These are phyloP conservation scores for Aspergillus coremiiformis DNA, from an alignment of 495 filamentous ascomycete genomes.

Conservation along the genomic window DNA sequence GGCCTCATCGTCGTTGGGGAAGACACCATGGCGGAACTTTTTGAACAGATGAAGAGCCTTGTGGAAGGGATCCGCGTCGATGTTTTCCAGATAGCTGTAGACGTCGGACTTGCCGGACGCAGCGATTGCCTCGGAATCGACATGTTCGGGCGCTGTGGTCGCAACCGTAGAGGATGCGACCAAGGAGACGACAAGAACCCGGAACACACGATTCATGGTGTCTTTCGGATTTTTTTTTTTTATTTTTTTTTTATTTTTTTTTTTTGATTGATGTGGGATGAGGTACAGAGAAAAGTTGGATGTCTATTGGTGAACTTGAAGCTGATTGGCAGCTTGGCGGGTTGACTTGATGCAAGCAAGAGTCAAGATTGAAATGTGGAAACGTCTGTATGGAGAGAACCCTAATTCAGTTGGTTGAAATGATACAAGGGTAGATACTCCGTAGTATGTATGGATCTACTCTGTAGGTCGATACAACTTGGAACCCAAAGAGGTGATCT, in stretches of 20 bases:
- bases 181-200: conserved; percentile 21
- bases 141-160: conserved; percentile 11
- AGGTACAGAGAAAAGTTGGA: conserved; percentile 1
- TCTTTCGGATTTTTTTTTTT: background rate
- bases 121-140: background rate
- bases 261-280: background rate
- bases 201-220: conserved; percentile 15
- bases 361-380: background rate
- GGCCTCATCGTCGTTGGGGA: conserved; percentile 37
- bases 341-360: background rate
- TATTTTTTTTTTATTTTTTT: no score
- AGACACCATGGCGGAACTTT: conserved; percentile 48
- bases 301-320: background rate
- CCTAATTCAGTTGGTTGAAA: no score
- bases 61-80: conserved; percentile 41
- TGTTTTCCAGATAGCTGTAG: conserved; percentile 13
- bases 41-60: conserved; percentile 42
- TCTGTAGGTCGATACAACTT: no score
- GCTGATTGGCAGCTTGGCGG: background rate
- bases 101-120: conserved; percentile 5
- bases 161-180: conserved; percentile 22
- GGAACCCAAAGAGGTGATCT: background rate
- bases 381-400: no score
- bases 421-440: background rate
- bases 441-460: no score